phyloP scores from a whole-genome alignment of 495 filamentous ascomycete genomes.

The Sphaerosporella brunnea region DNA sequence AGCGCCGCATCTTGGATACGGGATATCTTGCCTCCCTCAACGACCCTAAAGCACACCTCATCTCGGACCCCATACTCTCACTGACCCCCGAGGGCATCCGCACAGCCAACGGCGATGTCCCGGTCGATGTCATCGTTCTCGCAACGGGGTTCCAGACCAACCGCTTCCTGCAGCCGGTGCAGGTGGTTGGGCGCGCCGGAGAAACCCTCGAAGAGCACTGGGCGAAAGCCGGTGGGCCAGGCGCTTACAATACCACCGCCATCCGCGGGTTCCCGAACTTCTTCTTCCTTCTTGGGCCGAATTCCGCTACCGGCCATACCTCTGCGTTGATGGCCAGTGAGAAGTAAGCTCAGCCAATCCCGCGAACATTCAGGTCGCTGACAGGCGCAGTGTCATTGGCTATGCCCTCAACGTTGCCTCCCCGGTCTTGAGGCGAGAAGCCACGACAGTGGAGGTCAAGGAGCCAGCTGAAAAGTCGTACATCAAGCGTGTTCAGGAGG shows the following conservation, averaged over 20 bases:
- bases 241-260: conserved; percentile 46
- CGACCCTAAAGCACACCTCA: conserved; percentile 38
- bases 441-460: conserved; percentile 23
- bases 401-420: conserved; percentile 36
- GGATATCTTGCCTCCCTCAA: conserved; percentile 41
- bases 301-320: conserved; percentile 45
- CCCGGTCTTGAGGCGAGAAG: conserved; percentile 33
- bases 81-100: conserved; percentile 23
- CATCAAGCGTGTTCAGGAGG: conserved; percentile 29
- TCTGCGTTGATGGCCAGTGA: conserved; percentile 44
- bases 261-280: conserved; percentile 52
- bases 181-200: conserved; percentile 32
- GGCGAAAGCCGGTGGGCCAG: conserved; percentile 37
- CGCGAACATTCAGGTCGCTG: conserved; percentile 10
- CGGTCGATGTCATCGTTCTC: conserved; percentile 43
- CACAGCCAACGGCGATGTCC: conserved; percentile 27
- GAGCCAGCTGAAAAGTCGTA: conserved; percentile 32
- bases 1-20: conserved; percentile 38
- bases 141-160: conserved; percentile 40
- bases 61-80: conserved; percentile 27
- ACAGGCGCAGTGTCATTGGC: conserved; percentile 25
- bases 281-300: conserved; percentile 50
- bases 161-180: conserved; percentile 30
- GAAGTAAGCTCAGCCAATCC: conserved; percentile 27
- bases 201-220: conserved; percentile 37